Evolutionary conservation across 306 rosid genomes (phyloP), one percentile per base, ranked within the genome.

Genomic region (Corylus heterophylla): DNA sequence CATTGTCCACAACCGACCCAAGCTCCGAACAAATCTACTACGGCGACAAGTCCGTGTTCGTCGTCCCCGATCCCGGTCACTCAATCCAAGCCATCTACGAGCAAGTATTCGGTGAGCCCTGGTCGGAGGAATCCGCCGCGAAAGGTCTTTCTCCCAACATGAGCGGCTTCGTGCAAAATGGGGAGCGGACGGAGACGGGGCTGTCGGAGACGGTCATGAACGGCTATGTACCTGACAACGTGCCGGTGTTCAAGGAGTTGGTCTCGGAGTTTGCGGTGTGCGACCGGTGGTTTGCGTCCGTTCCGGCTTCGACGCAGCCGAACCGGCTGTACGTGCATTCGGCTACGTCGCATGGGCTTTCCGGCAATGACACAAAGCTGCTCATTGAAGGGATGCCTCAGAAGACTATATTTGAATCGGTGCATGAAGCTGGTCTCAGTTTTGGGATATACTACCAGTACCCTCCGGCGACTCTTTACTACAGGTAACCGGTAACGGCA

Each of bases 21-120:
- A 84, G 42, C 48, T 81, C 97, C 1, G 79, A 62, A 16, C 78
- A 78, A 45, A 45, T 91, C 44, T 20, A 61, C 56, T 91, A 86
- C 63, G 37, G 71, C 0, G 82, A 90, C 56, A 52, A 1, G 3
- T 79, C 98, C 13, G 88, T 68, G 3, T 92, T 67, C 68, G 95
- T 91, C 0, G 95, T 86, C 79, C 89, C 92, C 9, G 93, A 93
- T 18, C 98, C 98, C 0, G 98, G 97, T 25, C 98, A 91, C 80
- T 87, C 93, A 1, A 25, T 93, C 56, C 89, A 91, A 73, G 97
- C 83, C 69, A 80, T 93, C 18, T 89, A 90, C 74, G 98, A 93
- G 89, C 98, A 93, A 76, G 58, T 93, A 11, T 91, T 90, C 64
- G 98, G 95, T 2, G 88, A 93, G 75, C 89, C 87, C 0, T 93